Evolutionary conservation across 176 grass and related monocot genomes (phyloP).

Genomic region (Paspalum vaginatum): DNA sequence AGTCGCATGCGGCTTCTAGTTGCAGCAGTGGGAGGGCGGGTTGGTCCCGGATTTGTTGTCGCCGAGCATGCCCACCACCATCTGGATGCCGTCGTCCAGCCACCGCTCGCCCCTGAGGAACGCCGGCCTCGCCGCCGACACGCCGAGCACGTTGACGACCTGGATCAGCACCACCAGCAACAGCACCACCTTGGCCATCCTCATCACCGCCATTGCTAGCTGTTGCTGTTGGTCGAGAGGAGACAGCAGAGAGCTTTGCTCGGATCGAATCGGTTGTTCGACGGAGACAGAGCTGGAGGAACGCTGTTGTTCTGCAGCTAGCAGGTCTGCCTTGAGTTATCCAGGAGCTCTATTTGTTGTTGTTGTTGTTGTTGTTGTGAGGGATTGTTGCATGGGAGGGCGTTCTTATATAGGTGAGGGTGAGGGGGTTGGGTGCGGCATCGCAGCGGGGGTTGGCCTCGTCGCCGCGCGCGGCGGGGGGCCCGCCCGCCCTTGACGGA

Average conservation of each 20-base stretch:
- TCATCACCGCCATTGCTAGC: not conserved
- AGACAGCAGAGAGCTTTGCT: not conserved
- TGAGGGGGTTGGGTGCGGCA: not conserved
- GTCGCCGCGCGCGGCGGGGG: not conserved
- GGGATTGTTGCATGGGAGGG: not conserved
- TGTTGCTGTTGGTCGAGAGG: not conserved
- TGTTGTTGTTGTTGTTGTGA: not conserved
- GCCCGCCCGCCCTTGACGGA: not conserved
- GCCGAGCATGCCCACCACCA: slow-evolving; percentile 36
- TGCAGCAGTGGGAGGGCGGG: slow-evolving; percentile 38
- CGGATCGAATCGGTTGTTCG: not conserved
- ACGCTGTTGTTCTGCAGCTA: not conserved
- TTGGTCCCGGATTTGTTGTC: slow-evolving; percentile 5
- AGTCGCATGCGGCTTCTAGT: no score
- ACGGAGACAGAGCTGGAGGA: not conserved
- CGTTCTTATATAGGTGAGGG: slow-evolving; percentile 31
- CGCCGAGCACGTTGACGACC: not conserved
- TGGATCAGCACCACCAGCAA: slow-evolving; percentile 32
- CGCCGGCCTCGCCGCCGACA: slow-evolving; percentile 33
- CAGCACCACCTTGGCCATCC: slow-evolving; percentile 18
- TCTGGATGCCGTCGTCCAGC: slow-evolving; percentile 21
- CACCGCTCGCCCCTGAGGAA: not conserved
- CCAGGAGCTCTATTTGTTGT: no score
- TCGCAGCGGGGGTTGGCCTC: not conserved
- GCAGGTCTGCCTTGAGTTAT: not conserved